These are phyloP conservation scores for Zygosaccharomyces pseudobailii DNA, from an alignment of 1,139 yeast species.

Conservation along the genomic window DNA sequence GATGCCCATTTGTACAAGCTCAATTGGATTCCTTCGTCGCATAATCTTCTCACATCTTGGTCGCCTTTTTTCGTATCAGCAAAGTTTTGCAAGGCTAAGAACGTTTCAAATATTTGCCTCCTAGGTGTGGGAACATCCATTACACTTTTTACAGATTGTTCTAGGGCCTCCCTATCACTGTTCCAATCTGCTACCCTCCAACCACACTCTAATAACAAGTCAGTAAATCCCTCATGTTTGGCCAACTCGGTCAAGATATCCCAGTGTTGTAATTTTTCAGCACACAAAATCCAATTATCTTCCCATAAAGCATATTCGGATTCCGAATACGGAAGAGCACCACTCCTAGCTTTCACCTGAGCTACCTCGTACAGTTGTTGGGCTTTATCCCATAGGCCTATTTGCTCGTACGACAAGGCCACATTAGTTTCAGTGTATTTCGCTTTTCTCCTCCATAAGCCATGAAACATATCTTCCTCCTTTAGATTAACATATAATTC, in stretches of 20 bases:
- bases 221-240: conserved; percentile 96
- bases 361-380: conserved; percentile 95
- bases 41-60: conserved; percentile 74
- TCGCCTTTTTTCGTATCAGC: conserved; percentile 83
- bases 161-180: conserved; percentile 88
- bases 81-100: conserved; percentile 85
- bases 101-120: conserved; percentile 91
- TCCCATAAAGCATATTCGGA: conserved; percentile 97
- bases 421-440: conserved; percentile 89
- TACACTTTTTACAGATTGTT: conserved; percentile 88
- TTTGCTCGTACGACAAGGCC: conserved; percentile 90
- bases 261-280: conserved; percentile 97
- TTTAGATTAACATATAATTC: conserved; percentile 85
- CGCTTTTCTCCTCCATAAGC: conserved; percentile 94
- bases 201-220: conserved; percentile 89
- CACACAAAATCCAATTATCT: conserved; percentile 96
- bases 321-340: conserved; percentile 92
- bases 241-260: conserved; percentile 95
- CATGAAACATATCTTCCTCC: conserved; percentile 96
- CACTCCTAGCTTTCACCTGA: conserved; percentile 93
- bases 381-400: conserved; percentile 94
- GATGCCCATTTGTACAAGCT: conserved; percentile 93
- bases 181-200: conserved; percentile 99
- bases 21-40: conserved; percentile 95
- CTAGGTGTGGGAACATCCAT: conserved; percentile 99